phyloP scores from a whole-genome alignment of 352 stramenopile genomes.

The Globisporangium splendens region DNA sequence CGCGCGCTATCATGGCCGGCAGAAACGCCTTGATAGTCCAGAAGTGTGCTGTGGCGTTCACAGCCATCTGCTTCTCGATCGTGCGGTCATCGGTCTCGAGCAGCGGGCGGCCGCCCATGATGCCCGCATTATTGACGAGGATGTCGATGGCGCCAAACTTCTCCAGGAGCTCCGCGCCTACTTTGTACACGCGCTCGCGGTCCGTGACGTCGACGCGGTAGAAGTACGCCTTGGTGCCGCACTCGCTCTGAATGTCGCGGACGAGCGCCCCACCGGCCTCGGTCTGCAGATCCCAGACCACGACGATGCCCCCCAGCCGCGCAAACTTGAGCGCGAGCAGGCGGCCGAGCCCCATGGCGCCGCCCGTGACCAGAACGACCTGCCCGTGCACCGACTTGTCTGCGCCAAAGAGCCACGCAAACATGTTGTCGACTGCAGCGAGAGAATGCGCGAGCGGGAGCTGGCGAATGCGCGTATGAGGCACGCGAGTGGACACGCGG shows the following conservation, averaged over 20 bases:
- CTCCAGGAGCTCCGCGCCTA: conserved; percentile 15
- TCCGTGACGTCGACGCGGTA: conserved; percentile 37
- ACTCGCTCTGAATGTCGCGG: conserved; percentile 23
- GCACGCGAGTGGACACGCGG: too few relatives aligned
- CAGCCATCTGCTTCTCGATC: conserved; percentile 31
- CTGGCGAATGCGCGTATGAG: too few relatives aligned
- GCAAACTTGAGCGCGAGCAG: conserved; percentile 37
- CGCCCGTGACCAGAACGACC: conserved; percentile 53
- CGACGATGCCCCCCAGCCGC: conserved; percentile 26
- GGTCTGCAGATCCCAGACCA: conserved; percentile 38
- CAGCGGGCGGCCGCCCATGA: conserved; percentile 35
- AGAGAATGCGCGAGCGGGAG: too few relatives aligned
- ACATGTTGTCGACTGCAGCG: background rate
- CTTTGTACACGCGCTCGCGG: conserved; percentile 24
- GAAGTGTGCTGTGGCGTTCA: conserved; percentile 41
- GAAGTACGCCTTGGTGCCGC: conserved; percentile 18
- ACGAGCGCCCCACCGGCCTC: conserved; percentile 23
- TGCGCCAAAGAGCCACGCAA: background rate
- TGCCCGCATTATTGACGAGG: conserved; percentile 53
- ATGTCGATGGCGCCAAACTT: conserved; percentile 37
- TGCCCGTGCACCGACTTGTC: conserved; percentile 43
- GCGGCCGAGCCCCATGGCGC: conserved; percentile 47
- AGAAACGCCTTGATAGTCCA: conserved; percentile 46
- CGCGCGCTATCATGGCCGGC: conserved; percentile 31
- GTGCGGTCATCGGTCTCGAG: conserved; percentile 30